Percentiles rank a stretch among this genome's conserved stretches.
These are phyloP conservation scores for Fusarium siculi DNA, from an alignment of 2,329 filamentous ascomycete species.

Conservation along the genomic window DNA sequence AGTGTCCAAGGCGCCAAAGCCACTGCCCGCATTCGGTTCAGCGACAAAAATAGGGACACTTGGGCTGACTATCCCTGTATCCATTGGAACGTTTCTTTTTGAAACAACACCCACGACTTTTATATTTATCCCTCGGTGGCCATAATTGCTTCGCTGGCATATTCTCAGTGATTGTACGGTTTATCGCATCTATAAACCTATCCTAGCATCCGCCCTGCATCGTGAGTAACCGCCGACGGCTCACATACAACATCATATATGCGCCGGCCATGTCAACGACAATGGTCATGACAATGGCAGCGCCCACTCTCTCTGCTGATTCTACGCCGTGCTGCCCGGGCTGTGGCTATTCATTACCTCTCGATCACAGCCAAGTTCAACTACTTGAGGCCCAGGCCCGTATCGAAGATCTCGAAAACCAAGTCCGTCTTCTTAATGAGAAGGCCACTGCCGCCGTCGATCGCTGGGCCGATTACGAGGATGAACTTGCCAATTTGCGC, in stretches of 20 bases:
- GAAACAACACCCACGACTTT: constrained; percentile 19
- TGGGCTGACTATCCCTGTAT: constrained; percentile 21
- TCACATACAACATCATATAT: constrained; percentile 11
- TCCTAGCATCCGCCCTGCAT: not conserved
- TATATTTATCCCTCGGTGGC: constrained; percentile 15
- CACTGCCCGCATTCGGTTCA: constrained; percentile 34
- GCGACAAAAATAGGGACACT: constrained; percentile 38
- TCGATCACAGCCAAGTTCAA: constrained; percentile 52
- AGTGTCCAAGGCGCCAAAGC: constrained; percentile 25
- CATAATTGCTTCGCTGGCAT: not conserved
- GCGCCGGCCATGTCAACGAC: constrained; percentile 41
- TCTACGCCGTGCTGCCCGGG: constrained; percentile 58
- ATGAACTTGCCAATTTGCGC: constrained; percentile 74
- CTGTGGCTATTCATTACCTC: constrained; percentile 58
- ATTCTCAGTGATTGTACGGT: not conserved
- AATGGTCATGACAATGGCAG: constrained; percentile 51
- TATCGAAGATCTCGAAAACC: constrained; percentile 76
- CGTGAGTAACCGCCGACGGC: not conserved
- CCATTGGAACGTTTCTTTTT: constrained; percentile 21
- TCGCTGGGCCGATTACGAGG: constrained; percentile 82
- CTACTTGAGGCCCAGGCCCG: constrained; percentile 67
- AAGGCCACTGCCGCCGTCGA: constrained; percentile 74
- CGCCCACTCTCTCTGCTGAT: constrained; percentile 38
- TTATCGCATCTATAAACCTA: not conserved
- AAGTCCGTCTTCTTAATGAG: constrained; percentile 75